phyloP scores from a whole-genome alignment of 768 basidiomycete genomes.

The Leccinum uliginosum region DNA sequence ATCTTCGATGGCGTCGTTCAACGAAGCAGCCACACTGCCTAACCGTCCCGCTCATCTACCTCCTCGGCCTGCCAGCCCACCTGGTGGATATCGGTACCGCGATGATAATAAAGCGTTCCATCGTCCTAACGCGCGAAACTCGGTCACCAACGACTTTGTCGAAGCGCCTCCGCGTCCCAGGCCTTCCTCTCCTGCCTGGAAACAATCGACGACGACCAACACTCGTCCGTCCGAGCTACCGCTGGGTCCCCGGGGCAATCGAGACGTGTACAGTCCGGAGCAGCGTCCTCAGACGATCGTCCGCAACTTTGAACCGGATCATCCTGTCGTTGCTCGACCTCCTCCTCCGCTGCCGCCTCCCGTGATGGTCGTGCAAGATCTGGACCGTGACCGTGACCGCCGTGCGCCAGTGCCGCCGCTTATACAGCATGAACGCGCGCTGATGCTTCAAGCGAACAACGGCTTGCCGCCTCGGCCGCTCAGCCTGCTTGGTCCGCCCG shows the following conservation, averaged over 20 bases:
- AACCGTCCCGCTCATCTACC: conserved; percentile 20
- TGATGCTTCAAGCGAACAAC: conserved; percentile 24
- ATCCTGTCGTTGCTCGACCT: not conserved
- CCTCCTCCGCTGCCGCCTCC: conserved; percentile 3
- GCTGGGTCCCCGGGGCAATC: conserved; percentile 8
- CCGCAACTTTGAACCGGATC: conserved; percentile 9
- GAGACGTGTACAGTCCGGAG: conserved; percentile 6
- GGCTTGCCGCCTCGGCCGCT: conserved; percentile 28
- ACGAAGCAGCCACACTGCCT: conserved; percentile 3
- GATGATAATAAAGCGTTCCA: conserved; percentile 4
- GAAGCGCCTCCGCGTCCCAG: conserved; percentile 8
- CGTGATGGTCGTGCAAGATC: not conserved
- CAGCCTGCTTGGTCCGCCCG: conserved; percentile 10
- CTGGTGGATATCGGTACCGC: conserved; percentile 5
- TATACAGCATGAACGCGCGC: conserved; percentile 31
- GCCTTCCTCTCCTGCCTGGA: conserved; percentile 2
- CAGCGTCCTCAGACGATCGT: conserved; percentile 7
- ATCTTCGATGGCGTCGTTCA: conserved; percentile 22
- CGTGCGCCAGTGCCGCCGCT: conserved; percentile 9
- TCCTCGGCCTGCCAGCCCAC: conserved; percentile 20
- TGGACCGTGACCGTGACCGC: conserved; percentile 9
- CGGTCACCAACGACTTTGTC: not conserved
- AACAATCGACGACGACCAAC: not conserved
- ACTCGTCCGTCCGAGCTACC: conserved; percentile 4
- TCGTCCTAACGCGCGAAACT: not conserved